phyloP scores from a whole-genome alignment of 345 rosid species.

The Erodium maritimum region DNA sequence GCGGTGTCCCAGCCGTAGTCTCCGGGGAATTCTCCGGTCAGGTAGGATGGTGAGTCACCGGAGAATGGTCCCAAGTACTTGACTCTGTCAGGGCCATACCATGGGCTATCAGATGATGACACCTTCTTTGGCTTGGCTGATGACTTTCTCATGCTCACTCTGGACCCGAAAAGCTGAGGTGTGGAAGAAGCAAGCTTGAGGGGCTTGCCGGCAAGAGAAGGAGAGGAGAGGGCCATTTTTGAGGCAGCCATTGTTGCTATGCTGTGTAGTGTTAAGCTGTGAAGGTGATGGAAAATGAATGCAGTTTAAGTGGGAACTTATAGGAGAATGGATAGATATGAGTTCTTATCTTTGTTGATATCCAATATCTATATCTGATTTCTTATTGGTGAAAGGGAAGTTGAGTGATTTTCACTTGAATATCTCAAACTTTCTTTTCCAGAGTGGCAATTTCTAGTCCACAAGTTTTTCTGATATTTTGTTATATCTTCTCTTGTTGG shows the following conservation, averaged over 20 bases:
- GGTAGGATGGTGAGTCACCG: background rate
- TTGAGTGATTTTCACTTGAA: too few relatives aligned
- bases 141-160: background rate
- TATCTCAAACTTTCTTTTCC: too few relatives aligned
- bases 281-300: too few relatives aligned
- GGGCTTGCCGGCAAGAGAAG: background rate
- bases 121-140: background rate
- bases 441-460: too few relatives aligned
- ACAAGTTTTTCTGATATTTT: too few relatives aligned
- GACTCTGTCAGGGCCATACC: background rate
- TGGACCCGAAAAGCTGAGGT: background rate
- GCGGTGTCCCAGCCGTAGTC: slow-evolving; percentile 1
- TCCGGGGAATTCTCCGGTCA: background rate
- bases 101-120: background rate
- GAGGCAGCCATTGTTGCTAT: slow-evolving; percentile 4
- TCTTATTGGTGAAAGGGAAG: too few relatives aligned
- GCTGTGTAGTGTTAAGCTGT: too few relatives aligned
- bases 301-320: too few relatives aligned
- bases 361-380: too few relatives aligned
- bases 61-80: slow-evolving; percentile 7
- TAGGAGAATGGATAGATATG: too few relatives aligned
- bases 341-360: too few relatives aligned
- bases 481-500: too few relatives aligned
- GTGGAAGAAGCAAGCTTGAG: background rate
- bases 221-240: slow-evolving; percentile 4